Conservation (phyloP, 2,329 filamentous ascomycete species). For the Monilinia polystroma region DNA sequence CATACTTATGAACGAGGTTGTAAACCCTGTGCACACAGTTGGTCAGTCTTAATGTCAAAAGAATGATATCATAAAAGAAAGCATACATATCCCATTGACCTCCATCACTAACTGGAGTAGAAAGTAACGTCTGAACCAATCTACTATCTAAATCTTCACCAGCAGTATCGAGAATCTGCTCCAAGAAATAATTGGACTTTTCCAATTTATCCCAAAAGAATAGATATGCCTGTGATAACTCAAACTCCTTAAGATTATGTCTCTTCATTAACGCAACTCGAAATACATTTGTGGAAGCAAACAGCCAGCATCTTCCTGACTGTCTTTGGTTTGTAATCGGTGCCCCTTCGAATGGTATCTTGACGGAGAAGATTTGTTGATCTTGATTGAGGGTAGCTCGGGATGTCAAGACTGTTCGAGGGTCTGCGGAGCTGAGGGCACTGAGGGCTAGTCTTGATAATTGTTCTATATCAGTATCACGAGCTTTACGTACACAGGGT, state of each 20-base stretch:
- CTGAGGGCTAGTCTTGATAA: conserved; percentile 66
- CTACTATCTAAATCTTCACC: conserved; percentile 69
- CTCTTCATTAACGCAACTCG: conserved; percentile 84
- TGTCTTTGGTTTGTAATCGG: conserved; percentile 83
- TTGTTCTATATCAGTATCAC: not conserved
- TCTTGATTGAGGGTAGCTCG: conserved; percentile 63
- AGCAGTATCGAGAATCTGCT: conserved; percentile 75
- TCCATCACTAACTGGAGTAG: conserved; percentile 71
- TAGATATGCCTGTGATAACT: conserved; percentile 83
- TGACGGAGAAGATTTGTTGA: conserved; percentile 79
- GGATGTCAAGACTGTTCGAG: conserved; percentile 64
- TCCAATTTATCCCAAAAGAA: conserved; percentile 96
- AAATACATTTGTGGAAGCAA: conserved; percentile 88
- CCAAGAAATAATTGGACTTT: conserved; percentile 86
- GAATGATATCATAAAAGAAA: not conserved
- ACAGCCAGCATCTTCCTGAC: conserved; percentile 87
- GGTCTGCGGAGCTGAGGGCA: conserved; percentile 67
- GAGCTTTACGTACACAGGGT: not conserved
- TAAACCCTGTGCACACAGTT: conserved; percentile 52
- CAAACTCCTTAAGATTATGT: conserved; percentile 73
- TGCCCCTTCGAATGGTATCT: conserved; percentile 75
- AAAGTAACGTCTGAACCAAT: conserved; percentile 68
- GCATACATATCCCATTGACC: conserved; percentile 79
- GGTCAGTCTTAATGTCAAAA: not conserved
- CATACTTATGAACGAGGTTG: conserved; percentile 83